A percentile compares a stretch with the other conserved stretches of the same genome.
phyloP scores from a whole-genome alignment of 768 basidiomycete species.

The Leccinum longicurvipes region DNA sequence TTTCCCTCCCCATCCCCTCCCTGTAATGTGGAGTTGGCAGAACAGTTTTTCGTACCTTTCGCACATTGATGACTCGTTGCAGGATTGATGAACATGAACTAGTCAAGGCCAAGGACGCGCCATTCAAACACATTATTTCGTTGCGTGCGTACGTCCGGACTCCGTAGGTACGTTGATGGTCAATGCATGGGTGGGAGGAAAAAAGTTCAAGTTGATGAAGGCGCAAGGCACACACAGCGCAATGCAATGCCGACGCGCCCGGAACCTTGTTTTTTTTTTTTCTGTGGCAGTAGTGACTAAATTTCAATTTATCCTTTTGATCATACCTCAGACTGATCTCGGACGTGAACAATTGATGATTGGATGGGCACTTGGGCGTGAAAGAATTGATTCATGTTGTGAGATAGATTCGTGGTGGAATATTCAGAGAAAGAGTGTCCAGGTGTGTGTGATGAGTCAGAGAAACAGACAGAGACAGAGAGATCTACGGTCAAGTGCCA shows the following conservation, averaged over 20 bases:
- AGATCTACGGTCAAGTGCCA: not conserved
- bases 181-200: not conserved
- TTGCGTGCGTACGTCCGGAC: not conserved
- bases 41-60: not conserved
- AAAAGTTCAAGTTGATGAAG: not conserved
- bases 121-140: not conserved
- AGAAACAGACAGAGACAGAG: not conserved
- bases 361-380: not conserved
- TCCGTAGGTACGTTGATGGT: not conserved
- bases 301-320: not conserved
- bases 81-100: not conserved
- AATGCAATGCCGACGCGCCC: constrained; percentile 17
- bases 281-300: not conserved
- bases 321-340: not conserved
- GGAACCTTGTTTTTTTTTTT: constrained; percentile 28
- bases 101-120: not conserved
- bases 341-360: not conserved
- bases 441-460: no score
- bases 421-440: not conserved
- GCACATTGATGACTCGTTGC: not conserved
- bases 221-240: not conserved
- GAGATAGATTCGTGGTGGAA: not conserved
- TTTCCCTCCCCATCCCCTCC: not conserved
- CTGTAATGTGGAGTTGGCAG: not conserved
- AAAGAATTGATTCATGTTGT: not conserved